Evolutionary conservation across 1,139 yeast genomes (phyloP), one percentile per base, ranked within the genome.

Genomic region (Debaryomyces psychrophilus): DNA sequence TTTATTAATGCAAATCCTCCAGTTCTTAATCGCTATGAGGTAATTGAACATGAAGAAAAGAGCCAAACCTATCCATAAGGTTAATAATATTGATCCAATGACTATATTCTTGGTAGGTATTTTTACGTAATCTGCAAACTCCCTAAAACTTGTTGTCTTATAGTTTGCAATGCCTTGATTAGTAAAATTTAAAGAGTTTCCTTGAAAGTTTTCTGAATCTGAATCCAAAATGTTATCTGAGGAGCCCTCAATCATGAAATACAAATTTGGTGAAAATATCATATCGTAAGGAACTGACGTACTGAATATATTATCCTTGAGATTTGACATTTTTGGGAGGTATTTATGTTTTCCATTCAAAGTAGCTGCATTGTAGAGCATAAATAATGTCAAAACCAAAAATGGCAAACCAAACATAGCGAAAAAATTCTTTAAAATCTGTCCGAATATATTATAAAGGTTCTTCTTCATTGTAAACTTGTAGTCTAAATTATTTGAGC

Each of bases 321-420:
- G 50, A 4, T 50, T 45, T 4, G 28, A 31, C 12, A 56, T 45
- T 35, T 56, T 57, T 2, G 68, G 62, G 14, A 46, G 44, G 26
- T 38, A 54, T 31, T 45, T 45, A 11, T 11, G 20, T 25, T 53
- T 51, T 15, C 45, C 55, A 39, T 52, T 54, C 8, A 52, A 36
- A 23, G 51, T 51, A 8, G 49, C 60, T 6, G 69, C 63, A 6
- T 58, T 46, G 47, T 56, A 50, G 57, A 78, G 67, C 54, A 76
- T 61, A 50, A 63, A 76, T 2, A 71, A 55, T 0, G 81, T 68
- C 31, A 76, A 56, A 0, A 76, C 64, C 44, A 79, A 61, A 44
- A 79, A 74, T 2, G 85, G 84, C 39, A 70, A 63, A 0, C 76
- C 76, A 55, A 75, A 75, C 2, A 67, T 50, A 26, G 60, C 53